Base-by-base conservation (phyloP, 2,329 filamentous ascomycete species). In the Hortaea werneckii region DNA sequence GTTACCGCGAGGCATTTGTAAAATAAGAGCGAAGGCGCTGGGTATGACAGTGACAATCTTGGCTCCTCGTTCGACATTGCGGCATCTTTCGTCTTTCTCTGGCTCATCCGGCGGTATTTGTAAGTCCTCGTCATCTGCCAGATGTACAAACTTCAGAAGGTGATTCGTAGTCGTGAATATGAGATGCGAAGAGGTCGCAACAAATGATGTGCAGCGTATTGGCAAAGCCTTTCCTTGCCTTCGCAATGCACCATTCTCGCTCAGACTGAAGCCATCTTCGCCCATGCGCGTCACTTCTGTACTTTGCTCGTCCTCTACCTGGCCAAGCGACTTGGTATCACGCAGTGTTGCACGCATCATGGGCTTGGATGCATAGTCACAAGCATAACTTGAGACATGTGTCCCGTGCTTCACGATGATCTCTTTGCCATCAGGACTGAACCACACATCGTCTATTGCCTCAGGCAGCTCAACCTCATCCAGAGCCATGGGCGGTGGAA, bases 1-100 rank as follows among this genome's bases (percentile, higher is more conserved):
- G 55, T 98, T 98, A 13, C 92, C 92, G 58, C 92, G 78, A 1
- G 92, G 92, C 86, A 95, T 95, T 63, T 98, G 92, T 3, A 98
- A 72, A 0, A 94, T 79, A 6, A 98, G 72, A 44, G 81, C 85
- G 67, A 94, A 92, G 37, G 80, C 84, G 3, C 87, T 86, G 1
- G 92, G 90, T 65, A 95, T 89, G 28, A 88, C 87, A 1, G 87
- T 92, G 20, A 98, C 81, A 10, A 98, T 75, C 41, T 80, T 82
- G 3, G 85, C 87, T 11, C 92, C 92, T 53, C 92, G 80, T 65
- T 98, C 92, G 46, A 98, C 85, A 56, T 80, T 94, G 54, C 92
- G 79, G 63, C 90, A 96, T 59, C 92, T 75, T 65, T 98, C 92
- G 55, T 96, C 92, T 29, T 77, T 83, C 63, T 95, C 89, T 0